Evolutionary conservation across 345 rosid species (phyloP).

Genomic region (Gossypium raimondii): DNA sequence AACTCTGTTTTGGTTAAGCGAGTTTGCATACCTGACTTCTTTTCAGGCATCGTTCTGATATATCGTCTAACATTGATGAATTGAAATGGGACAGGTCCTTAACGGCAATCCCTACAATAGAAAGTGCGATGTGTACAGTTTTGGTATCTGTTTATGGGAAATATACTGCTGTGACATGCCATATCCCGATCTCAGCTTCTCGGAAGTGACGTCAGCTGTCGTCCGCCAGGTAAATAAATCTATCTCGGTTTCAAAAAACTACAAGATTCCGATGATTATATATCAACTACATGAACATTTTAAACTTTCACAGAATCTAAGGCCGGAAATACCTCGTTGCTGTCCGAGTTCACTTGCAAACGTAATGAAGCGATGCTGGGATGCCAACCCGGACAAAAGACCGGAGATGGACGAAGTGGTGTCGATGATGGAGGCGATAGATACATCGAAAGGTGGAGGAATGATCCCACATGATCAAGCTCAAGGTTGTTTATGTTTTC

Average conservation of each 20-base stretch:
- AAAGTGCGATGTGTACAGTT: conserved; percentile 96
- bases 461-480: conserved; percentile 89
- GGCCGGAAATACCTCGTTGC: conserved; percentile 98
- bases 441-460: conserved; percentile 93
- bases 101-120: conserved; percentile 89
- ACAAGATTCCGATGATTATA: not conserved
- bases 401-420: conserved; percentile 98
- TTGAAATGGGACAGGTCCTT: conserved; percentile 52
- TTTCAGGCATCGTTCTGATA: conserved; percentile 3
- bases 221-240: conserved; percentile 72
- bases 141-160: conserved; percentile 97
- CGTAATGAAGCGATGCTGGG: conserved; percentile 99
- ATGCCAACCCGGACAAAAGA: conserved; percentile 86
- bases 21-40: not conserved
- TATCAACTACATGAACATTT: not conserved
- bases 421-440: conserved; percentile 79
- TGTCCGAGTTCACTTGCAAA: conserved; percentile 84
- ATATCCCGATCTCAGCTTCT: conserved; percentile 92
- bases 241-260: not conserved
- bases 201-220: conserved; percentile 95
- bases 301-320: conserved; percentile 53
- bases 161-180: conserved; percentile 99
- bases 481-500: conserved; percentile 79
- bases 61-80: conserved; percentile 4
- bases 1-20: conserved; percentile 2